A percentile compares a stretch with the other conserved stretches of the same genome.
Evolutionary conservation across 176 grass and related monocot species (phyloP).

Genomic region (Juncus effusus): DNA sequence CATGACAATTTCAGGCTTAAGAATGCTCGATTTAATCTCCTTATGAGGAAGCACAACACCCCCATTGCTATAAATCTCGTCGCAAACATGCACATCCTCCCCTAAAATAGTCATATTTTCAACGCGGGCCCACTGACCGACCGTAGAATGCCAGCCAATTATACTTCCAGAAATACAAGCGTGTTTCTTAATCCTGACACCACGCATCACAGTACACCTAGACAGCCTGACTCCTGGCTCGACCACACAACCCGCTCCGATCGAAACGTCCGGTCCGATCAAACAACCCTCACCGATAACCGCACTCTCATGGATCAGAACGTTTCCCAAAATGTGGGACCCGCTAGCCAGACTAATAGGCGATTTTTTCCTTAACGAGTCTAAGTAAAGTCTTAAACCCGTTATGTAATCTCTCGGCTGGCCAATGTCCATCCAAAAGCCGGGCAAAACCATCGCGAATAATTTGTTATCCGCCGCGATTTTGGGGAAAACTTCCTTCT

Average conservation of each 20-base stretch:
- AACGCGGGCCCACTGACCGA: conserved; percentile 79
- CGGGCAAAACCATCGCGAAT: conserved; percentile 66
- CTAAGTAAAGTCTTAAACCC: conserved; percentile 70
- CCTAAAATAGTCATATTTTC: conserved; percentile 97
- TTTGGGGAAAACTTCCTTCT: conserved; percentile 81
- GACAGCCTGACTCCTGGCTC: conserved; percentile 79
- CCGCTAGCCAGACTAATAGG: conserved; percentile 45
- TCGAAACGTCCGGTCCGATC: conserved; percentile 74
- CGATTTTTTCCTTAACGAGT: conserved; percentile 63
- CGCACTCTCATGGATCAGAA: conserved; percentile 66
- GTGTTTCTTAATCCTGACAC: conserved; percentile 77
- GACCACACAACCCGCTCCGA: conserved; percentile 66
- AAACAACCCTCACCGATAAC: conserved; percentile 71
- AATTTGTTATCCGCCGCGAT: conserved; percentile 54
- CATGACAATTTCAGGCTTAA: conserved; percentile 89
- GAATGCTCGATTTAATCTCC: conserved; percentile 90
- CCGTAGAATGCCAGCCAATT: conserved; percentile 78
- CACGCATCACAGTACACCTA: conserved; percentile 74
- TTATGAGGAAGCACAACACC: conserved; percentile 90
- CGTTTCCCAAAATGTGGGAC: conserved; percentile 67
- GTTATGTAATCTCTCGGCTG: conserved; percentile 91
- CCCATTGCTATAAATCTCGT: conserved; percentile 90
- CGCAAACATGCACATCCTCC: conserved; percentile 83
- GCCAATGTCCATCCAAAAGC: conserved; percentile 95
- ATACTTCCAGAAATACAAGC: conserved; percentile 81